Base-by-base conservation (phyloP, 352 stramenopile species). In the Phytophthora sojae region DNA sequence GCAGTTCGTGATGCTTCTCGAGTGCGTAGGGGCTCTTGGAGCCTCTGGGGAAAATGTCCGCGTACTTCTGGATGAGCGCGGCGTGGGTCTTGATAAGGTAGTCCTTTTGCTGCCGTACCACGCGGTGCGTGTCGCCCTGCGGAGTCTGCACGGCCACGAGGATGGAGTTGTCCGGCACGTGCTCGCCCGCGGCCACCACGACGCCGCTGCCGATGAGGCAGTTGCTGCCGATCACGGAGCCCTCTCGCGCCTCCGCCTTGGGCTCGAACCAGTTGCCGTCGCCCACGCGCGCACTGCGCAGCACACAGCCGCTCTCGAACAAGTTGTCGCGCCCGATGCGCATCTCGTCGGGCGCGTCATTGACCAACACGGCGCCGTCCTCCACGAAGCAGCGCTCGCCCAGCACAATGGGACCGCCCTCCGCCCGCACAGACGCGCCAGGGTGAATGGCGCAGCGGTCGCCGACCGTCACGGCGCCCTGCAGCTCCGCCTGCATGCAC, bases 161-260 rank as follows among this genome's bases (percentile, higher is more conserved):
- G 37, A 96, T 83, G 1, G 85, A 82, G 67, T 92, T 91, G 77
- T 95, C 87, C 0, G 83, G 74, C 9, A 96, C 64, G 57, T 65
- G 62, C 62, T 95, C 88, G 59, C 79, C 65, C n/a, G 67, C 73
- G 19, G 75, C 79, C 65, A 96, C 80, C 25, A 95, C 78, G 66
- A 96, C 86, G 69, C 88, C 83, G 52, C 84, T 92, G 64, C 89
- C 89, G 45, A 96, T 91, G 60, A 95, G 56, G 67, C 89, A 96
- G 67, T 94, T 89, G 69, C 82, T 86, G 35, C 89, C 89, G 57
- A 96, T 86, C 42, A 90, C 75, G 2, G 86, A 92, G 51, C 88
- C 86, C 1, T 57, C 66, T 7, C 73, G 71, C 2, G 78, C 76
- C 56, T 76, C 39, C 7, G 81, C 76, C 57, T 93, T 91, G n/a